Evolutionary conservation across 2,329 filamentous ascomycete species (phyloP), one percentile per base, ranked within the genome.

Genomic region (Tolypocladium capitatum): DNA sequence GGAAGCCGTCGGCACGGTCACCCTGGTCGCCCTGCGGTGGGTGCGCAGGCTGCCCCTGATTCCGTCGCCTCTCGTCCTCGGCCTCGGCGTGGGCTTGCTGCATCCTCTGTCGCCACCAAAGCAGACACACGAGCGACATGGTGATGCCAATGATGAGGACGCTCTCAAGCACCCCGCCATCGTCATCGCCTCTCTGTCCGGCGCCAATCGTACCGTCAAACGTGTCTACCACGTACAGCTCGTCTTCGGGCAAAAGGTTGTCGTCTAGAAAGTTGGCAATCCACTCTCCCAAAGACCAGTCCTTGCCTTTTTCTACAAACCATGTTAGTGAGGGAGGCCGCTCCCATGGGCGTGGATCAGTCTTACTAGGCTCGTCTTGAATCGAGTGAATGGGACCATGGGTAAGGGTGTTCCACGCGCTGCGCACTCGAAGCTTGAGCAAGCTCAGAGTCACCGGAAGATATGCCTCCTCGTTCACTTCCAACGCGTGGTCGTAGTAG

Each of bases 361-460:
- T 65, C 78, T 70, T 76, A 91, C 86, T 76, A 57, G 85, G 84
- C 53, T 96, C 91, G 54, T 94, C 87, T 57, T 86, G 83, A 45
- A 97, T 97, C 16, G 86, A 88, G 59, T 97, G 94, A 52, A 97
- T 79, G 20, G 83, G 80, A n/a, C 92, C 92, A 59, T 90, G 80
- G 0, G 88, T 95, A 52, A 97, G 71, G 0, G 84, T 89, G 57
- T 97, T 97, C 92, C 92, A 98, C 57, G 87, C 92, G 61, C 88
- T 94, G 50, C 90, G 79, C 46, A 84, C 69, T 11, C 91, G 76
- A 50, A 98, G 72, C 64, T 95, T 95, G 52, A 94, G 72, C 44
- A 98, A 70, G 53, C 88, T 91, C 30, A 98, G 69, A 11, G 88
- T 88, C 4, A 97, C 92, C 0, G 92, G 92, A 1, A 97, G 74